Conservation (phyloP, 2,329 filamentous ascomycete genomes). For the Macrophomina tecta region DNA sequence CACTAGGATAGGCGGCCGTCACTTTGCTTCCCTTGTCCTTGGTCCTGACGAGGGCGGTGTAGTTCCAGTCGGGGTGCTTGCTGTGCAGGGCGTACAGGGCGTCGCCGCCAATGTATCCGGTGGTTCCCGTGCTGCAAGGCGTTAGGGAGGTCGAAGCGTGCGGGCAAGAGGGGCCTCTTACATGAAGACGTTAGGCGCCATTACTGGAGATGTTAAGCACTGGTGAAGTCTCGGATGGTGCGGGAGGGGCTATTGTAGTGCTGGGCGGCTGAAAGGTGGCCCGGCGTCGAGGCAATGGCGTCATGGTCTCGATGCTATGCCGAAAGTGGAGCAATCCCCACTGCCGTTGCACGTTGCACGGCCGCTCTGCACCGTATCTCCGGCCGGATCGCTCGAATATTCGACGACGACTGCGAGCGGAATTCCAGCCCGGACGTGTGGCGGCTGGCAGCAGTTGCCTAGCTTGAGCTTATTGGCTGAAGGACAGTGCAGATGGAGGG, state of each 20-base stretch:
- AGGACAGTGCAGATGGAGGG: neutral
- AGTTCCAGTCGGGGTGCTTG: constrained; percentile 17
- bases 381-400: too few species aligned
- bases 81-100: constrained; percentile 18
- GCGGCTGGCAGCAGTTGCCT: too few species aligned
- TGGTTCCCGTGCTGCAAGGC: constrained; percentile 10
- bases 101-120: constrained; percentile 29
- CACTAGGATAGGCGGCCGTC: constrained; percentile 9
- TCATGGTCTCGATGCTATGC: neutral
- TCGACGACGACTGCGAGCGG: too few species aligned
- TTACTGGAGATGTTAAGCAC: neutral
- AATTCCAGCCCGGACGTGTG: too few species aligned
- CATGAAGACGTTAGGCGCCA: constrained; percentile 19
- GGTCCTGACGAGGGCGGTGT: constrained; percentile 21
- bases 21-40: constrained; percentile 11
- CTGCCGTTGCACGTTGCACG: too few species aligned
- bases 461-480: too few species aligned
- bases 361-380: too few species aligned
- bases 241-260: neutral
- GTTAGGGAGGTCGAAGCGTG: neutral
- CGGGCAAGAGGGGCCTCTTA: neutral
- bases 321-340: neutral
- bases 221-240: neutral
- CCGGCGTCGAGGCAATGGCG: constrained; percentile 4
- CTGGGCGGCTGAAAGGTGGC: neutral